Percentiles rank a stretch among this genome's conserved stretches.
phyloP scores from a whole-genome alignment of 1,139 yeast species.

The Blastobotrys capitulatus region DNA sequence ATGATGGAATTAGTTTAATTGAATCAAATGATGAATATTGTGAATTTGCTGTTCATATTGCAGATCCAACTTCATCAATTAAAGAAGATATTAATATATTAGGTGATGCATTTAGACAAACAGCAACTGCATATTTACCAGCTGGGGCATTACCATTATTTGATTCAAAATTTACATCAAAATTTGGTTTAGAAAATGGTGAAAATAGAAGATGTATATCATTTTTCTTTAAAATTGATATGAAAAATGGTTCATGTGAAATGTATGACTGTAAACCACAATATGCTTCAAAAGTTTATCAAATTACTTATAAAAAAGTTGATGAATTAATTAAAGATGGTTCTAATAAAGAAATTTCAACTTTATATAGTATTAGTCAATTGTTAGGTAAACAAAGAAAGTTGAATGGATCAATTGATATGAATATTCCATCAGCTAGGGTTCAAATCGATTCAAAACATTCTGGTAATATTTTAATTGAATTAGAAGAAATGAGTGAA shows the following conservation, averaged over 20 bases:
- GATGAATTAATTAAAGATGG: constrained; percentile 35
- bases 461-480: constrained; percentile 4
- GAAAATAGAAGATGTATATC: constrained; percentile 43
- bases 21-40: constrained; percentile 30
- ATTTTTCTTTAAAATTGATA: constrained; percentile 35
- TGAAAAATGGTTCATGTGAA: constrained; percentile 27
- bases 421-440: constrained; percentile 12
- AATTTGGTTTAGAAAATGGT: constrained; percentile 10
- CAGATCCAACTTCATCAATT: constrained; percentile 66
- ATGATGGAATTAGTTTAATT: constrained; percentile 78
- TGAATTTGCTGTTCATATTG: constrained; percentile 66
- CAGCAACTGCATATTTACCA: constrained; percentile 71
- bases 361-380: constrained; percentile 34
- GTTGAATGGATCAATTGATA: constrained; percentile 18
- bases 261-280: constrained; percentile 33
- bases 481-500: constrained; percentile 4
- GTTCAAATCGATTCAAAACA: constrained; percentile 15
- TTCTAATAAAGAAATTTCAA: constrained; percentile 33
- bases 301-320: constrained; percentile 47
- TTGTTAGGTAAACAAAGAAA: constrained; percentile 27
- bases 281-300: constrained; percentile 40
- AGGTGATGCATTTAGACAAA: constrained; percentile 45
- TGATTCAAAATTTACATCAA: constrained; percentile 49
- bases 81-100: constrained; percentile 11
- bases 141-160: constrained; percentile 65